Evolutionary conservation across 768 basidiomycete species (phyloP).

Genomic region (Russula dissimulans): DNA sequence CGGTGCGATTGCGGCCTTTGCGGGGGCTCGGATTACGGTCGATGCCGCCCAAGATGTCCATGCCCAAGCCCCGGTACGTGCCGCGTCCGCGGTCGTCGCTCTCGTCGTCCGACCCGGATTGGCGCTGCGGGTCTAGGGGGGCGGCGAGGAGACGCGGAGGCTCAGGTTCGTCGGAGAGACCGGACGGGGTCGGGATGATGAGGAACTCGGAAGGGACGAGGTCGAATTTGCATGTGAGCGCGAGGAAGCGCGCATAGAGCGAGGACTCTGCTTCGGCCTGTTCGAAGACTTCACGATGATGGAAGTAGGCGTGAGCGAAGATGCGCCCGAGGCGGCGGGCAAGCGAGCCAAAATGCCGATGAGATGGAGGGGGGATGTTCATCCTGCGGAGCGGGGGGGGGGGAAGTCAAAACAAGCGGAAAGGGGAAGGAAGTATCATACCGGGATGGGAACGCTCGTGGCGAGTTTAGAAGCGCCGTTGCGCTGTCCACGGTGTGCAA

Average conservation of each 20-base stretch:
- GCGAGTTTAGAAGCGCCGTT: slow-evolving; percentile 83
- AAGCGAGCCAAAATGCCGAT: slow-evolving; percentile 83
- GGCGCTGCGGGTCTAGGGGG: slow-evolving; percentile 13
- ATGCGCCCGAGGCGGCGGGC: slow-evolving; percentile 88
- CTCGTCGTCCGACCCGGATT: slow-evolving; percentile 9
- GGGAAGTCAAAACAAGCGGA: not conserved
- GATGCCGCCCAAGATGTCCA: slow-evolving; percentile 5
- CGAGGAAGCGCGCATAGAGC: slow-evolving; percentile 83
- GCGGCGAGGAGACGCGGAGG: slow-evolving; percentile 16
- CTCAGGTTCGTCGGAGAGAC: slow-evolving; percentile 25
- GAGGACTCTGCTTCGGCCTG: slow-evolving; percentile 87
- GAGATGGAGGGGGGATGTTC: slow-evolving; percentile 69
- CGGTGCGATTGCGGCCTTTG: slow-evolving; percentile 49
- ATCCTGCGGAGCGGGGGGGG: slow-evolving; percentile 39
- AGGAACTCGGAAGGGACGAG: slow-evolving; percentile 79
- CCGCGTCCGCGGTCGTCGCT: slow-evolving; percentile 16
- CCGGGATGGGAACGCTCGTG: slow-evolving; percentile 88
- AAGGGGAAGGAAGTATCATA: slow-evolving; percentile 24
- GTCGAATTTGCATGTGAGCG: slow-evolving; percentile 69
- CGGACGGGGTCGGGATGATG: slow-evolving; percentile 53
- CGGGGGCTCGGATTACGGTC: slow-evolving; percentile 20
- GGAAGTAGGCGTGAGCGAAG: slow-evolving; percentile 94
- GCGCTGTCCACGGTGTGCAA: slow-evolving; percentile 89
- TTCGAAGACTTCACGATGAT: slow-evolving; percentile 86
- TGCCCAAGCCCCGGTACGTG: slow-evolving; percentile 12